Conservation (phyloP, 2,329 filamentous ascomycete genomes). For the Beauveria scarabaeidicola region DNA sequence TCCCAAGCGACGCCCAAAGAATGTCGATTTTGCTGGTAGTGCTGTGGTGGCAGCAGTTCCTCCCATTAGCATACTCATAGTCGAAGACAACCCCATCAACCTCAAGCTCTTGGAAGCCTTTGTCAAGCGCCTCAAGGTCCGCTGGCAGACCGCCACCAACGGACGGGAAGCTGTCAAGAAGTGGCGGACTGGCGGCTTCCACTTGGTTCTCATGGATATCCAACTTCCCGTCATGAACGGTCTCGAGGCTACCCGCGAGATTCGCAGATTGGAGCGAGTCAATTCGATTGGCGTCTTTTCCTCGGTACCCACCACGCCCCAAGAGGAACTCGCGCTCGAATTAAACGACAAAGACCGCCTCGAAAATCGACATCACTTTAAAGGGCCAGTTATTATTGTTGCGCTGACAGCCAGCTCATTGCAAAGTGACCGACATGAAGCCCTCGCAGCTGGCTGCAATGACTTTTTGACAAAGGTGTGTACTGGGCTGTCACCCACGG, state of each 20-base stretch:
- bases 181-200: conserved; percentile 87
- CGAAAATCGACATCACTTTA: conserved; percentile 65
- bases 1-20: conserved; percentile 47
- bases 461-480: conserved; percentile 94
- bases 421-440: conserved; percentile 92
- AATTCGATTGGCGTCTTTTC: conserved; percentile 91
- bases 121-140: conserved; percentile 89
- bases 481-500: background rate
- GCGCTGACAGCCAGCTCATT: conserved; percentile 89
- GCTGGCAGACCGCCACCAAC: conserved; percentile 96
- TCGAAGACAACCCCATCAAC: conserved; percentile 98
- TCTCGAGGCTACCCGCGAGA: conserved; percentile 89
- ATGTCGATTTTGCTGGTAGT: conserved; percentile 31
- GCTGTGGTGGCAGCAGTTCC: conserved; percentile 77
- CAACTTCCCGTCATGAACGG: conserved; percentile 96
- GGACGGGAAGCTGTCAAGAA: conserved; percentile 87
- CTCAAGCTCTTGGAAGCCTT: conserved; percentile 88
- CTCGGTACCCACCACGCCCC: conserved; percentile 50
- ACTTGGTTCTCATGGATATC: conserved; percentile 97
- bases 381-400: conserved; percentile 95
- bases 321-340: conserved; percentile 36
- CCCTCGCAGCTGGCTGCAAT: conserved; percentile 90
- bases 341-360: conserved; percentile 60
- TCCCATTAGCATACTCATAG: conserved; percentile 93
- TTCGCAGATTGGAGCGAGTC: conserved; percentile 76